phyloP scores from a whole-genome alignment of 2,329 filamentous ascomycete species.

The Aspergillus sp. region DNA sequence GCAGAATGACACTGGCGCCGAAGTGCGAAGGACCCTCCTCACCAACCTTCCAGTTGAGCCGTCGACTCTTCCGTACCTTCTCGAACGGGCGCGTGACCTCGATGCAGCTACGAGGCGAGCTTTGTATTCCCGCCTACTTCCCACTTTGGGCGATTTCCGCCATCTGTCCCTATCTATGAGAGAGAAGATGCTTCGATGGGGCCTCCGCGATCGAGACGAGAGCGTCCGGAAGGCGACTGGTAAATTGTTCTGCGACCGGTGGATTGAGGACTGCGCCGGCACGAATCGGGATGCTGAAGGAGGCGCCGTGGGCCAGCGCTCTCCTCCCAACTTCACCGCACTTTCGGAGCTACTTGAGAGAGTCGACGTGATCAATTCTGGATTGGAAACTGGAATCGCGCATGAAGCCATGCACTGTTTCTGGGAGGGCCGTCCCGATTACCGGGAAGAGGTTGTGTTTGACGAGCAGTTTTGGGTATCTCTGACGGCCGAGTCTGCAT shows the following conservation, averaged over 20 bases:
- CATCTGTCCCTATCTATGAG: conserved; percentile 88
- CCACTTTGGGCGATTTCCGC: conserved; percentile 84
- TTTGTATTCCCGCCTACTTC: conserved; percentile 77
- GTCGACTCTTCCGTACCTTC: conserved; percentile 70
- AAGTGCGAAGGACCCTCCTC: conserved; percentile 79
- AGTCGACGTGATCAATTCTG: conserved; percentile 86
- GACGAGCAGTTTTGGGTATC: conserved; percentile 39
- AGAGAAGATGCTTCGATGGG: conserved; percentile 92
- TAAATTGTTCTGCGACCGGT: conserved; percentile 84
- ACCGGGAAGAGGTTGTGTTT: conserved; percentile 37
- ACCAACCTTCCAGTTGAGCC: conserved; percentile 83
- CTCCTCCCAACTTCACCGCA: conserved; percentile 65
- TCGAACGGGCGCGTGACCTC: conserved; percentile 83
- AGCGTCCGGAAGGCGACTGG: conserved; percentile 86
- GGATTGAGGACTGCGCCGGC: conserved; percentile 90
- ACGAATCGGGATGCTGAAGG: conserved; percentile 51
- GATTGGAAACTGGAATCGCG: conserved; percentile 79
- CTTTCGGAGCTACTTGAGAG: conserved; percentile 84
- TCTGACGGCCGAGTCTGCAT: conserved; percentile 68
- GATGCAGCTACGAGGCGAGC: conserved; percentile 76
- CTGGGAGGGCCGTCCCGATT: conserved; percentile 75
- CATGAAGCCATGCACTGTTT: conserved; percentile 92
- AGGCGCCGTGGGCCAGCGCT: conserved; percentile 39
- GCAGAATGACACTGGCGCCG: conserved; percentile 88
- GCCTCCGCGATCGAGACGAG: conserved; percentile 85